phyloP scores from a whole-genome alignment of 495 filamentous ascomycete genomes.

The Staphylotrichum tortipilum region DNA sequence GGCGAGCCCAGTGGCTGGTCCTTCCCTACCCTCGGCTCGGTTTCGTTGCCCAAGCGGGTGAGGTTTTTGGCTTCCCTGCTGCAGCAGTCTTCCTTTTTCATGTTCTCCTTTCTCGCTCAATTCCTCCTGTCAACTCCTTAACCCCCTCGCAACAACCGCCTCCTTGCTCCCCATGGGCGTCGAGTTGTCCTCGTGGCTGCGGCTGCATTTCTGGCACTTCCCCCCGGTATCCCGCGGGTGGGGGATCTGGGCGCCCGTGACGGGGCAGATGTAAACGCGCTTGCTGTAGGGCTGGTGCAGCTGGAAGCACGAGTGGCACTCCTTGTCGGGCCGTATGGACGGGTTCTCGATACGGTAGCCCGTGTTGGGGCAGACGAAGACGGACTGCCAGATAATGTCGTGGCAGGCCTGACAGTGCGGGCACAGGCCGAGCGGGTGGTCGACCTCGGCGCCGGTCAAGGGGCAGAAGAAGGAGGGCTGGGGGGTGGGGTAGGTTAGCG shows the following conservation, averaged over 20 bases:
- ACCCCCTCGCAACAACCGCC: background rate
- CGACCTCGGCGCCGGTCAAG: conserved; percentile 17
- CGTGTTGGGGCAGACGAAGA: conserved; percentile 28
- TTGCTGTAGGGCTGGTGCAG: conserved; percentile 23
- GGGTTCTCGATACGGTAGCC: conserved; percentile 23
- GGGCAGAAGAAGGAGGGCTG: conserved; percentile 25
- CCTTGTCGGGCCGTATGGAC: conserved; percentile 15
- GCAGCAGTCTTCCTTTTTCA: too few species aligned
- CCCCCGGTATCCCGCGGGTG: conserved; percentile 24
- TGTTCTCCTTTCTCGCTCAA: too few species aligned
- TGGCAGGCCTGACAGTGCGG: conserved; percentile 22
- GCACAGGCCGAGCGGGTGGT: conserved; percentile 20
- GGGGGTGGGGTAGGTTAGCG: background rate
- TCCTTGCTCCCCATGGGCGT: conserved; percentile 21
- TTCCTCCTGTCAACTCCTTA: conserved; percentile 1
- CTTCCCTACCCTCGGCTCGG: background rate
- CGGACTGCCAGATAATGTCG: conserved; percentile 29
- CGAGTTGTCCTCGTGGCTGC: conserved; percentile 24
- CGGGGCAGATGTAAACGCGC: conserved; percentile 25
- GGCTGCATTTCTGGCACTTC: conserved; percentile 18
- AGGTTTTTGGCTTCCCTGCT: too few species aligned
- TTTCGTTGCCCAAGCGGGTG: too few species aligned
- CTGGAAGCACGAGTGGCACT: conserved; percentile 27
- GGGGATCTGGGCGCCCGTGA: conserved; percentile 22
- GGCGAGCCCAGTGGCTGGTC: background rate